These are phyloP conservation scores for Adenanthera pavonina DNA, from an alignment of 306 rosid species.

Conservation along the genomic window DNA sequence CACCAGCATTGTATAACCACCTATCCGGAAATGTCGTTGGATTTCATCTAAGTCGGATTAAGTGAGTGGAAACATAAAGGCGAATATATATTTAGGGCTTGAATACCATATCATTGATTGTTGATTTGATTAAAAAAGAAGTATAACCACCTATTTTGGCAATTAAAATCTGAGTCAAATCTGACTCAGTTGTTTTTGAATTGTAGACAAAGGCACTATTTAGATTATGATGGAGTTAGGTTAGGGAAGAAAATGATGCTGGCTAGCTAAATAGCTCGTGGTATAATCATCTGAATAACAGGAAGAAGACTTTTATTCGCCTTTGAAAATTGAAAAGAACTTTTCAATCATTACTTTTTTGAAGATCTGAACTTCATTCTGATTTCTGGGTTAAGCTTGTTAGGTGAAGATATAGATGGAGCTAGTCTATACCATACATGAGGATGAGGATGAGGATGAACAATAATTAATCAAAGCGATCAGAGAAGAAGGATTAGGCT, in stretches of 20 bases:
- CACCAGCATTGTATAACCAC: constrained; percentile 9
- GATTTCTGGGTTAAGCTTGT: not conserved
- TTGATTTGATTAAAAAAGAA: no score
- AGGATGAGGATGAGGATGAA: no score
- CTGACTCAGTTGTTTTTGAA: constrained; percentile 11
- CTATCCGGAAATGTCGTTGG: no score
- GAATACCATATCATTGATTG: no score
- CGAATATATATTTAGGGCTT: no score
- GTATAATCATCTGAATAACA: not conserved
- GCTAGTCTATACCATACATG: no score
- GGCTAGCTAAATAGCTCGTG: not conserved
- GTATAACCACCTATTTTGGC: not conserved
- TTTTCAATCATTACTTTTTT: not conserved
- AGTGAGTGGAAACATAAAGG: no score
- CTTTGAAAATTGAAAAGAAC: not conserved
- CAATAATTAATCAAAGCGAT: not conserved
- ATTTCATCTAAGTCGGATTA: no score
- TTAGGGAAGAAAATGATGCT: constrained; percentile 17
- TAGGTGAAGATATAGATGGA: no score
- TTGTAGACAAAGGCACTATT: constrained; percentile 13
- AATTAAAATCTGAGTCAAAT: constrained; percentile 35
- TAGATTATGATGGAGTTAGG: constrained; percentile 7
- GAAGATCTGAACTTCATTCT: not conserved
- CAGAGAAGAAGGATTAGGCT: not conserved
- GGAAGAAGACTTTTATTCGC: not conserved